Percentiles rank a stretch among this genome's conserved stretches.
phyloP scores from a whole-genome alignment of 164 flowering plant species.

The grape (Vitis vinifera) region ASM3070453v1 NC_081809.1:3799001-3799500 shows the following conservation, averaged over 20 bases:
- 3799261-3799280: background rate
- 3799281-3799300: no score
- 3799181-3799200: background rate
- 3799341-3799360: background rate
- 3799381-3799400: background rate
- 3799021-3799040: constrained; percentile 67
- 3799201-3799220: background rate
- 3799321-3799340: background rate
- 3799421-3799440: constrained; percentile 84
- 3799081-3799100: constrained; percentile 80
- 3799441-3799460: constrained; percentile 92
- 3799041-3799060: constrained; percentile 86
- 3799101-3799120: constrained; percentile 1
- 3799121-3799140: background rate
- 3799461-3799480: constrained; percentile 58
- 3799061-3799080: constrained; percentile 78
- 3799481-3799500: constrained; percentile 34
- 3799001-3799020: constrained; percentile 55
- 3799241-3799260: background rate
- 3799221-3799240: background rate
- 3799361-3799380: background rate
- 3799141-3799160: background rate
- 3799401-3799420: constrained; percentile 72
- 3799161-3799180: background rate
- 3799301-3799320: background rate